These are phyloP conservation scores for Cerioporus squamosus DNA, from an alignment of 1,284 basidiomycete species.

Conservation along the genomic window DNA sequence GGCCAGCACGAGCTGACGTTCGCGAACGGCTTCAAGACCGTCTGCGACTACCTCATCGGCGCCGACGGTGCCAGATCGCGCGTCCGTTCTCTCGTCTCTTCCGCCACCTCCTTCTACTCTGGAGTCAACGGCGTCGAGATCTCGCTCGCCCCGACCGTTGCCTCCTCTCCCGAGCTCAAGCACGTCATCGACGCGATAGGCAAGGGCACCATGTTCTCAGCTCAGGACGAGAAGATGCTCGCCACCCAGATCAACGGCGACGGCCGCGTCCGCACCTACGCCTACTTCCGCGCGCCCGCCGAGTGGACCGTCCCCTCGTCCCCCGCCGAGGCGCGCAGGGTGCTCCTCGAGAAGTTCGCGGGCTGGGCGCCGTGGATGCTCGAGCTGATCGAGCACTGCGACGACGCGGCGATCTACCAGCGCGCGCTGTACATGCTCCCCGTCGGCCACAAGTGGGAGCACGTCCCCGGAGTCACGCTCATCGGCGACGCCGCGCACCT, in stretches of 20 bases:
- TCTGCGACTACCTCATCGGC: slow-evolving; percentile 40
- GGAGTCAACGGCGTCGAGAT: slow-evolving; percentile 13
- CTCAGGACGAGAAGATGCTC: slow-evolving; percentile 5
- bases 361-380: slow-evolving; percentile 19
- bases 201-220: slow-evolving; percentile 2
- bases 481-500: slow-evolving; percentile 53
- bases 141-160: slow-evolving; percentile 3
- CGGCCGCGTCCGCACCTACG: slow-evolving; percentile 17
- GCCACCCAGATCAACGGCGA: slow-evolving; percentile 2
- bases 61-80: slow-evolving; percentile 52
- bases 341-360: slow-evolving; percentile 5
- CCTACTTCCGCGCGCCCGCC: slow-evolving; percentile 1
- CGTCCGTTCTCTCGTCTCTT: slow-evolving; percentile 38
- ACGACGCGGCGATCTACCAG: slow-evolving; percentile 14
- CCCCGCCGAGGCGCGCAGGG: slow-evolving; percentile 7
- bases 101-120: slow-evolving; percentile 6
- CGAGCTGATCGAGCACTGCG: slow-evolving; percentile 10
- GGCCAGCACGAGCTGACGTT: slow-evolving; percentile 14
- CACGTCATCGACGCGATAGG: slow-evolving; percentile 15
- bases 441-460: slow-evolving; percentile 13
- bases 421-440: slow-evolving; percentile 13
- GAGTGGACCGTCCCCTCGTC: slow-evolving; percentile 9
- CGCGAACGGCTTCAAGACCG: slow-evolving; percentile 6
- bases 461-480: slow-evolving; percentile 27
- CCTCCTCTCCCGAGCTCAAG: not conserved